These are phyloP conservation scores for Helicostylum pulchrum DNA, from an alignment of 192 early-diverging fungal species.

Conservation along the genomic window DNA sequence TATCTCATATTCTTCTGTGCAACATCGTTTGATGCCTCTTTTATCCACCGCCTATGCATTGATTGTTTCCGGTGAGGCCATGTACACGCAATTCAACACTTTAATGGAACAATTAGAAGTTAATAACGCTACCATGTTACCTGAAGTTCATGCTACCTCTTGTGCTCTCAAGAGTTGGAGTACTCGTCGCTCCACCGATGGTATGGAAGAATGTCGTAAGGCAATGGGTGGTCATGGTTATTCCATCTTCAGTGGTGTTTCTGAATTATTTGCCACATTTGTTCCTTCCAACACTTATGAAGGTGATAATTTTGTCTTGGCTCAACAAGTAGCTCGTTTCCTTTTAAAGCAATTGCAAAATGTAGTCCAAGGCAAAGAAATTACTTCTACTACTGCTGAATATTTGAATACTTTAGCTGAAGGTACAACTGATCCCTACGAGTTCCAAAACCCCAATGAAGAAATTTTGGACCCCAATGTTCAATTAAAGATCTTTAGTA, in stretches of 20 bases:
- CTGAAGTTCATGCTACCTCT: conserved; percentile 64
- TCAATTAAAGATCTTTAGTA: conserved; percentile 65
- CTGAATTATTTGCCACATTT: conserved; percentile 56
- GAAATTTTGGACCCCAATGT: conserved; percentile 51
- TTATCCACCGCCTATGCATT: conserved; percentile 64
- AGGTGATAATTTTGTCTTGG: conserved; percentile 66
- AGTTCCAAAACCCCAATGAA: conserved; percentile 8
- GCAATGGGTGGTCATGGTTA: conserved; percentile 74
- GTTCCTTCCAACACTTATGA: conserved; percentile 60
- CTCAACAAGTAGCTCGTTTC: conserved; percentile 72
- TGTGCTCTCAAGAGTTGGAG: conserved; percentile 66
- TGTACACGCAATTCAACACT: conserved; percentile 46
- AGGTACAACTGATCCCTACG: conserved; percentile 23
- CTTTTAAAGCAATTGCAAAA: conserved; percentile 60
- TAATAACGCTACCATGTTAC: conserved; percentile 54
- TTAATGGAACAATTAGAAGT: conserved; percentile 48
- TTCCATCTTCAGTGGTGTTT: conserved; percentile 64
- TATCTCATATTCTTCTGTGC: conserved; percentile 67
- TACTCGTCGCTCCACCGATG: conserved; percentile 52
- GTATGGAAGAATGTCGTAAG: conserved; percentile 69
- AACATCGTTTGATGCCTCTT: conserved; percentile 61
- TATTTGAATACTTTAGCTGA: conserved; percentile 33
- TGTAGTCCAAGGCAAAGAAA: conserved; percentile 38
- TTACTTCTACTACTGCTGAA: conserved; percentile 27
- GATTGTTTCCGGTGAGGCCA: conserved; percentile 53